Evolutionary conservation across 345 rosid species (phyloP).

Genomic region (Crucihimalaya himalaica): DNA sequence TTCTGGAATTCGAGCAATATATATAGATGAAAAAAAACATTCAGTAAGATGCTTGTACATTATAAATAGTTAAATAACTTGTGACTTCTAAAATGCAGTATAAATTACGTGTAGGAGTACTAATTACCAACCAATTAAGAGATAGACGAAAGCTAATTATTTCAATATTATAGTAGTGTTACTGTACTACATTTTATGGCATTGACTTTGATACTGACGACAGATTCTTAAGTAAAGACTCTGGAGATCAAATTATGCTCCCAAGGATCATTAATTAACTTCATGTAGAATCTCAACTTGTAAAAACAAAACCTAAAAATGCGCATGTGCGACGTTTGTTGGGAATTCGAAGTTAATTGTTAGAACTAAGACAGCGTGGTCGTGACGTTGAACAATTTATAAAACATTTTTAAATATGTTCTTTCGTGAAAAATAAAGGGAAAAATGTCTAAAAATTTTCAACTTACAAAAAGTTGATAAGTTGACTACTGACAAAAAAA

Average conservation of each 20-base stretch:
- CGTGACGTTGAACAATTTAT: conserved; percentile 68
- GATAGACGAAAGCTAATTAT: not conserved
- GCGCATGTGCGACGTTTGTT: conserved; percentile 29
- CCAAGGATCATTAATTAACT: conserved; percentile 36
- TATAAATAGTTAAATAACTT: not conserved
- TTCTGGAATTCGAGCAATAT: not conserved
- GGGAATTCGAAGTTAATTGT: conserved; percentile 26
- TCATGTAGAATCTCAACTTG: conserved; percentile 22
- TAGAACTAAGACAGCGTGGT: conserved; percentile 71
- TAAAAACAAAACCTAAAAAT: not conserved
- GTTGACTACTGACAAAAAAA: too few relatives aligned
- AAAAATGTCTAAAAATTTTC: too few relatives aligned
- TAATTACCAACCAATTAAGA: not conserved
- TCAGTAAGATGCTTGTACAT: not conserved
- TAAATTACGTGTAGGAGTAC: not conserved
- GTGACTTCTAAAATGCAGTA: not conserved
- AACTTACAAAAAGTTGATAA: too few relatives aligned
- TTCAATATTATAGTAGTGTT: not conserved
- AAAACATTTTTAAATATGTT: conserved; percentile 34
- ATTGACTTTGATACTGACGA: not conserved
- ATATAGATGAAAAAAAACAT: not conserved
- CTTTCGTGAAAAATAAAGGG: not conserved
- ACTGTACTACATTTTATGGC: not conserved
- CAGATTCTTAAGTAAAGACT: not conserved
- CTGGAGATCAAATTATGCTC: not conserved